Base-by-base conservation (phyloP, 768 basidiomycete species). In the Rhodotorula paludigena region DNA sequence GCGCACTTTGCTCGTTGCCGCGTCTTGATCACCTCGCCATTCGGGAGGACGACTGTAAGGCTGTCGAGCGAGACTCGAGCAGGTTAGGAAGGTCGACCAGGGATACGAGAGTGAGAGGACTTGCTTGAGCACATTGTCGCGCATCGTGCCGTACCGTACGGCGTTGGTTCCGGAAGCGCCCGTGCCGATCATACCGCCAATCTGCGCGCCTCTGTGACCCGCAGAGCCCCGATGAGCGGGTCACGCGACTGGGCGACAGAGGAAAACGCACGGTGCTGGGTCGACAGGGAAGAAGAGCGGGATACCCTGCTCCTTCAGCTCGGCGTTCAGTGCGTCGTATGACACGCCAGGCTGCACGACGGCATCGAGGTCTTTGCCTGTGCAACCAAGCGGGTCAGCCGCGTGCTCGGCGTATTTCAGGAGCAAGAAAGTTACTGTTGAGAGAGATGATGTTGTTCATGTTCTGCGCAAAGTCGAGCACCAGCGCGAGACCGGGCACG, bases 1-100 rank as follows among this genome's bases (percentile, higher is more conserved):
- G 32, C 47, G 10, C 5, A 74, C 73, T 79, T 73, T 0, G 81
- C 80, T 62, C 80, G 51, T 42, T 69, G 68, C 0, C 92, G 85
- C 2, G 92, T 97, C 77, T 93, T 94, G 77, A 96, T 93, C 16
- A 94, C 87, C 76, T 93, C 85, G 5, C 92, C 92, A 5, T 84
- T 86, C 0, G 92, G 89, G 4, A 94, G 84, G 0, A 97, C 92
- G 3, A 92, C 88, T 2, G 72, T 73, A 47, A 73, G 25, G 58
- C 69, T 71, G 30, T 11, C 3, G 16, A 9, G n/a, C 6, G 11
- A 25, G 36, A 16, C 21, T 8, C 38, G 10, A 55, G 60, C 7
- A 8, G 9, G 30, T 30, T 14, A 25, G 5, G 7, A 0, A 11
- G 35, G 16, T 25, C n/a, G 14, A 25, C 3, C 23, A 18, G 42